Evolutionary conservation across 176 grass and related monocot species (phyloP).

Genomic region (Aegilops sharonensis): DNA sequence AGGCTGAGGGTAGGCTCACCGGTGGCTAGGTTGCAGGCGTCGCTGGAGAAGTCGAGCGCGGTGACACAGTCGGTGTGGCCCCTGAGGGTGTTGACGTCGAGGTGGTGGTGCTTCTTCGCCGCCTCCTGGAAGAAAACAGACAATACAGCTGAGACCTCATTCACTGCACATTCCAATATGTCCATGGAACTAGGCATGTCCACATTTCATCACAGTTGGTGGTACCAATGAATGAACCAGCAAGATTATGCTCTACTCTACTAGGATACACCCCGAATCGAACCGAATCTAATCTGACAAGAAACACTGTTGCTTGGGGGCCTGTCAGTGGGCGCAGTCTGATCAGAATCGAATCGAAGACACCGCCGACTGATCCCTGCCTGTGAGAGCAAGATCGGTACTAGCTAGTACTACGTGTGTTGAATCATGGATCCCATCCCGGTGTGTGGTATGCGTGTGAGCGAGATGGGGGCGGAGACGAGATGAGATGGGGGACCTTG

Average conservation of each 20-base stretch:
- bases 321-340: neutral
- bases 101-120: constrained; percentile 83
- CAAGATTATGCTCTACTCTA: neutral
- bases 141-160: neutral
- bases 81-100: constrained; percentile 86
- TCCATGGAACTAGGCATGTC: neutral
- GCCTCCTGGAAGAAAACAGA: constrained; percentile 46
- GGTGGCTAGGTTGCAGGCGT: constrained; percentile 67
- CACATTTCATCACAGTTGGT: neutral
- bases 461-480: neutral
- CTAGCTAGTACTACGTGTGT: neutral
- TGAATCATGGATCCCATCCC: neutral
- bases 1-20: constrained; percentile 36
- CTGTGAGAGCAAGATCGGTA: neutral
- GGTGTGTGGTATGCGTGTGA: neutral
- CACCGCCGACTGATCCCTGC: neutral
- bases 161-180: neutral
- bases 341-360: neutral
- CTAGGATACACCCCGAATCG: neutral
- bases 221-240: too few relatives aligned
- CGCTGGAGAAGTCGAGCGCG: constrained; percentile 66
- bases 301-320: neutral
- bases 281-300: too few relatives aligned
- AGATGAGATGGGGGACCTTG: constrained; percentile 44
- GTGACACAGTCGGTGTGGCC: constrained; percentile 80